phyloP scores from a whole-genome alignment of 2,329 filamentous ascomycete species.

The Trichophyton simii region DNA sequence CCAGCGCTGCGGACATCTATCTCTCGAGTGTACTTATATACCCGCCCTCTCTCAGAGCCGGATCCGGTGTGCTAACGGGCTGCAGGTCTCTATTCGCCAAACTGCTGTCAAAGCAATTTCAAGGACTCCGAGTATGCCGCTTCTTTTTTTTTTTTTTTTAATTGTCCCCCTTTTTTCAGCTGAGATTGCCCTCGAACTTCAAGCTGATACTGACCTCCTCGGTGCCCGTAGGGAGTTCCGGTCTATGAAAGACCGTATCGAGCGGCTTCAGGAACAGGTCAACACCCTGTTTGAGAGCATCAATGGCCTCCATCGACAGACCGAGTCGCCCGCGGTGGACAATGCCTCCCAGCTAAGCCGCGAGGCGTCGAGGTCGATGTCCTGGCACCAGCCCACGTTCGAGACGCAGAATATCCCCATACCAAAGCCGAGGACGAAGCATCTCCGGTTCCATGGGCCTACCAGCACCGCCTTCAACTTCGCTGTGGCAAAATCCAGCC shows the following conservation, averaged over 20 bases:
- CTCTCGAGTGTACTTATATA: slow-evolving; percentile 40
- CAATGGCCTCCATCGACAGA: slow-evolving; percentile 48
- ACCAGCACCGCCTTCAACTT: slow-evolving; percentile 78
- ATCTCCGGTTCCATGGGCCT: slow-evolving; percentile 64
- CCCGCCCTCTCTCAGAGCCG: not conserved
- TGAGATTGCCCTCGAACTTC: not conserved
- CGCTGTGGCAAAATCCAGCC: slow-evolving; percentile 72
- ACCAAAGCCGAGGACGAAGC: slow-evolving; percentile 40
- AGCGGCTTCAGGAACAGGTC: slow-evolving; percentile 70
- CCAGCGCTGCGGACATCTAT: slow-evolving; percentile 52
- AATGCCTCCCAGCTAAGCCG: slow-evolving; percentile 21
- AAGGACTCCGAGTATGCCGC: slow-evolving; percentile 63
- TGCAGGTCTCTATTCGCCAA: slow-evolving; percentile 48
- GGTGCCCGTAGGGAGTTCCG: slow-evolving; percentile 54
- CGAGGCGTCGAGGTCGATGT: slow-evolving; percentile 29
- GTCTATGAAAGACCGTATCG: slow-evolving; percentile 62
- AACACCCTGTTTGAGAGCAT: slow-evolving; percentile 62
- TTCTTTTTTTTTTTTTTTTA: not conserved
- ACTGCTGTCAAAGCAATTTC: slow-evolving; percentile 63
- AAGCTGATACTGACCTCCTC: not conserved
- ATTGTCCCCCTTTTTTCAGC: not conserved
- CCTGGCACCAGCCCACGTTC: slow-evolving; percentile 12
- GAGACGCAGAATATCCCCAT: slow-evolving; percentile 15
- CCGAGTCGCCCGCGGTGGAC: slow-evolving; percentile 26
- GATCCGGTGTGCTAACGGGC: slow-evolving; percentile 6